These are phyloP conservation scores for Solanum hybrid DNA, from an alignment of 305 asterid species.

Conservation along the genomic window DNA sequence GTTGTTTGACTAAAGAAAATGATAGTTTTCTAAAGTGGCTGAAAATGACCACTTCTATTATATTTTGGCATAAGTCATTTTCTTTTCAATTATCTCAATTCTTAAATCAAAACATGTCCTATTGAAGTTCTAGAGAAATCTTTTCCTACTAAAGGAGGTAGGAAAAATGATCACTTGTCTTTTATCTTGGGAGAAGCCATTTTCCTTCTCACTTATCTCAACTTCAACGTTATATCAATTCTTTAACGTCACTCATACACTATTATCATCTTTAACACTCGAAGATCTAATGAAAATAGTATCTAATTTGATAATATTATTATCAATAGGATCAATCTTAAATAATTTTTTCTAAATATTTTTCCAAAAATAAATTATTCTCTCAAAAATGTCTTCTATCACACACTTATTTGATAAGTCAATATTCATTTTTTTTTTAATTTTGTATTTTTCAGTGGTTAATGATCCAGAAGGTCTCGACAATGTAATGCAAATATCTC, in stretches of 20 bases:
- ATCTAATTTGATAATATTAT: too few species aligned
- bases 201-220: not conserved
- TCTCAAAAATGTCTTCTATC: not conserved
- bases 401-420: not conserved
- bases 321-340: not conserved
- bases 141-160: not conserved
- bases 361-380: not conserved
- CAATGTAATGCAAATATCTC: conserved; percentile 47
- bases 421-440: not conserved
- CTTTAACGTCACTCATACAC: conserved; percentile 5
- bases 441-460: conserved; percentile 25
- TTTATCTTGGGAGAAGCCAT: not conserved
- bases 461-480: conserved; percentile 31
- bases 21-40: not conserved
- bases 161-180: not conserved
- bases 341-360: too few species aligned
- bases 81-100: not conserved
- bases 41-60: not conserved
- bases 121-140: not conserved
- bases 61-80: not conserved
- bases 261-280: not conserved
- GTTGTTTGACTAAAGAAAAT: not conserved
- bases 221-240: conserved; percentile 29
- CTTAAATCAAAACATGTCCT: not conserved
- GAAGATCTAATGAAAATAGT: conserved; percentile 8